These are phyloP conservation scores for Penicillium frequentans DNA, from an alignment of 2,329 filamentous ascomycete genomes.

Conservation along the genomic window DNA sequence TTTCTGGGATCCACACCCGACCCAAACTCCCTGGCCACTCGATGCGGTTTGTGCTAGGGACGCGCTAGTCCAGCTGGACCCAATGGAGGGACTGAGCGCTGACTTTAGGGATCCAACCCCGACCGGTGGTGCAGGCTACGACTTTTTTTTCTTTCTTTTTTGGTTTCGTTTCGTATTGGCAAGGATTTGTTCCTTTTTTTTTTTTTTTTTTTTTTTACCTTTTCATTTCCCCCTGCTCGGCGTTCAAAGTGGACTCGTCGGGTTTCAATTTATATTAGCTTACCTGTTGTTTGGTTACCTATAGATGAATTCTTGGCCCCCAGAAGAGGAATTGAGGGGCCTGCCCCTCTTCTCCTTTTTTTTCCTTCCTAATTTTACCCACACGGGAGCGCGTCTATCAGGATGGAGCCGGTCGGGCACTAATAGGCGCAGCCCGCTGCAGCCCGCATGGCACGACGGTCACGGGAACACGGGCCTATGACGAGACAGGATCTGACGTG, in stretches of 20 bases:
- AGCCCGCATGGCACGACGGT: conserved; percentile 25
- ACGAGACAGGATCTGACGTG: conserved; percentile 11
- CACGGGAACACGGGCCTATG: conserved; percentile 26
- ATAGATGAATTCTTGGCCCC: background rate
- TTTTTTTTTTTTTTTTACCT: background rate
- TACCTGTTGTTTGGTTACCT: background rate
- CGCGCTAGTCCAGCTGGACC: conserved; percentile 20
- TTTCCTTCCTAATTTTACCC: conserved; percentile 8
- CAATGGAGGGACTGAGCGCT: conserved; percentile 24
- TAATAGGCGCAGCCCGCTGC: conserved; percentile 31
- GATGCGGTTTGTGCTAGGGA: conserved; percentile 21
- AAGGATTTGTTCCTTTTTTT: background rate
- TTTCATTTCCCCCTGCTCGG: background rate
- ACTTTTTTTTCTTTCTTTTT: conserved; percentile 6
- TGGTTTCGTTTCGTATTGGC: background rate
- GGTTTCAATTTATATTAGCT: background rate
- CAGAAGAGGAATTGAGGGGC: background rate
- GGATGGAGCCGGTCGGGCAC: conserved; percentile 27
- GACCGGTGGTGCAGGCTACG: conserved; percentile 14
- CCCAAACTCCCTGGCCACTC: conserved; percentile 24
- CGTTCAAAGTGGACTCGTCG: background rate
- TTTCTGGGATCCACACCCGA: conserved; percentile 13
- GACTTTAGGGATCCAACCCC: conserved; percentile 10
- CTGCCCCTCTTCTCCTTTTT: background rate
- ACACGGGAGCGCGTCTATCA: conserved; percentile 30